A percentile compares a stretch with the other conserved stretches of the same genome.
These are phyloP conservation scores for Pythium scleroteichum DNA, from an alignment of 352 stramenopile genomes.

Conservation along the genomic window DNA sequence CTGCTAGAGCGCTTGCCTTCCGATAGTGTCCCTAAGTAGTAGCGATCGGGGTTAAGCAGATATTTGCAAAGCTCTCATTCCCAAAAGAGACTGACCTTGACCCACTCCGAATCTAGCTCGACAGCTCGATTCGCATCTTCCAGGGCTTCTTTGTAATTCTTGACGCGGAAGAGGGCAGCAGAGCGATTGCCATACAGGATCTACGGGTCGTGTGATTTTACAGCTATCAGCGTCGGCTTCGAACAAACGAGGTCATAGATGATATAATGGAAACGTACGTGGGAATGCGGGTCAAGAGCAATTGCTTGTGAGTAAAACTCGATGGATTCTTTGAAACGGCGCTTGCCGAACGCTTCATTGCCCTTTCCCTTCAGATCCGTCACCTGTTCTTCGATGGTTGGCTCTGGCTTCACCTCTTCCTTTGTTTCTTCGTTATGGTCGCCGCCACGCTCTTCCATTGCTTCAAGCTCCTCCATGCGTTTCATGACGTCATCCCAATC, in stretches of 20 bases:
- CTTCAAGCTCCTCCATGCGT: slow-evolving; percentile 82
- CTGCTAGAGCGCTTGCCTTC: slow-evolving; percentile 62
- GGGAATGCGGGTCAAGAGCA: slow-evolving; percentile 58
- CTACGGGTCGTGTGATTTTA: slow-evolving; percentile 24
- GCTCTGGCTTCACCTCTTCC: slow-evolving; percentile 24
- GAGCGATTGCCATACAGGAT: slow-evolving; percentile 85
- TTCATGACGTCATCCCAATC: slow-evolving; percentile 88
- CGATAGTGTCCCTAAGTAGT: slow-evolving; percentile 71
- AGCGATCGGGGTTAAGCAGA: no score
- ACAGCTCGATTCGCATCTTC: slow-evolving; percentile 65
- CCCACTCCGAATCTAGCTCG: slow-evolving; percentile 67
- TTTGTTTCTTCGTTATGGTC: slow-evolving; percentile 36
- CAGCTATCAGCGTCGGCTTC: neutral
- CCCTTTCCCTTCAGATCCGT: slow-evolving; percentile 67
- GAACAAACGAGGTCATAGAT: neutral
- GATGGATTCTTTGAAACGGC: slow-evolving; percentile 77
- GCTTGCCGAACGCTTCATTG: slow-evolving; percentile 74
- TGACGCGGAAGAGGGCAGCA: slow-evolving; percentile 69
- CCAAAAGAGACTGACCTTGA: slow-evolving; percentile 63
- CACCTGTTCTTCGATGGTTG: slow-evolving; percentile 34
- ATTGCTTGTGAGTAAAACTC: slow-evolving; percentile 91
- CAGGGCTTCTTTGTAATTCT: slow-evolving; percentile 66
- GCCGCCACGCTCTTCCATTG: slow-evolving; percentile 50
- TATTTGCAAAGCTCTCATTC: no score
- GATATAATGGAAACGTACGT: no score